Base-by-base conservation (phyloP, 768 basidiomycete species). In the Boletellus ananas region DNA sequence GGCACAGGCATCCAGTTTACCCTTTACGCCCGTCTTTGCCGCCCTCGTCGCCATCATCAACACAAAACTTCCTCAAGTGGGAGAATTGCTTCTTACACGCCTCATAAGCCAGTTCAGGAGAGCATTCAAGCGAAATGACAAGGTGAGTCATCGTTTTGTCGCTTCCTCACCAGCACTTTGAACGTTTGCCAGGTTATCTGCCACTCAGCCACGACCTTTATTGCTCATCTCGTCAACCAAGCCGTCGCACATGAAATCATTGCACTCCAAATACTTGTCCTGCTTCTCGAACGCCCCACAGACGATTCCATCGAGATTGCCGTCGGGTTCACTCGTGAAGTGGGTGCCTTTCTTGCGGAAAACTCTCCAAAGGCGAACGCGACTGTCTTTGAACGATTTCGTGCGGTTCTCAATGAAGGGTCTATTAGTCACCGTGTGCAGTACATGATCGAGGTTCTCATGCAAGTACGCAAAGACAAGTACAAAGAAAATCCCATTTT, bases 231-330 rank as follows among this genome's bases (percentile, higher is more conserved):
- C 49, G 89, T 93, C 66, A 95, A 96, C 65, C 94, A 99, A 72
- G 77, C 80, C 17, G 87, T 99, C 40, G 93, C 94, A 1, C 88
- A 94, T 60, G 94, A 97, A 67, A 81, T 98, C 51, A 83, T 98
- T 51, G 91, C 93, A 2, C 84, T 99, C 18, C 87, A 98, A 72
- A 94, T 97, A 56, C 86, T 99, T 40, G 83, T 97, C 42, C 81
- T 98, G n/a, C 81, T 97, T 16, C 85, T 98, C 31, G 94, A 97
- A 63, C 84, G 89, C 3, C 94, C 96, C 0, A 97, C 96, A 0
- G 94, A 97, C 60, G 96, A 98, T 71, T 91, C 91, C 2, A 95
- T 99, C 59, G 96, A 99, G 72, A 96, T 99, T 58, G 94, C 95
- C 3, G 94, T 98, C 37, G 91, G 93, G 7, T 93, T 98, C 71